phyloP scores from a whole-genome alignment of 306 rosid genomes.

The Vachellia pachyceras region DNA sequence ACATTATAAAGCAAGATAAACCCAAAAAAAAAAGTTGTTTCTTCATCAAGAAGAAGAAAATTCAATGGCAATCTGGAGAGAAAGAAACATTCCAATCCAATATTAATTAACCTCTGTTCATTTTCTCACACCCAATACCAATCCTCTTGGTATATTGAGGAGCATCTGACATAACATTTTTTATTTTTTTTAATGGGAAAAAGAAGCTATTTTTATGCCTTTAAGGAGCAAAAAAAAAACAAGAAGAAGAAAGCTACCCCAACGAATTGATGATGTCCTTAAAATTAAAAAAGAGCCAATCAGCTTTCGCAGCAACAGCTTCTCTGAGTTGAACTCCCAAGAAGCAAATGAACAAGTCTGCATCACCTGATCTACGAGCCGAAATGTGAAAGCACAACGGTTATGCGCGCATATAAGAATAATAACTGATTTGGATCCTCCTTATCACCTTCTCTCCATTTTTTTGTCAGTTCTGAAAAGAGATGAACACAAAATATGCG shows the following conservation, averaged over 20 bases:
- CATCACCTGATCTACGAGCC: constrained; percentile 91
- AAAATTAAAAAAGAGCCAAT: constrained; percentile 63
- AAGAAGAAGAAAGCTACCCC: background rate
- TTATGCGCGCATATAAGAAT: background rate
- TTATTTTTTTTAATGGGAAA: background rate
- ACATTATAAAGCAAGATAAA: background rate
- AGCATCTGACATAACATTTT: background rate
- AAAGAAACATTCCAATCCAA: background rate
- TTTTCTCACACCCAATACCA: background rate
- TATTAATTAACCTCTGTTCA: background rate
- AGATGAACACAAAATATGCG: background rate
- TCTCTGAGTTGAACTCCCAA: constrained; percentile 86
- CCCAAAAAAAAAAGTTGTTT: background rate
- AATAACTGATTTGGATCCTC: background rate
- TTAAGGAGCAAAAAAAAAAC: background rate
- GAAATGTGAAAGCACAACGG: constrained; percentile 19
- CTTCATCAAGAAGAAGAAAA: background rate
- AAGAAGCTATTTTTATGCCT: background rate
- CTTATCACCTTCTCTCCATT: background rate
- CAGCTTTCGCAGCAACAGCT: constrained; percentile 68
- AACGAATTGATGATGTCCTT: constrained; percentile 48
- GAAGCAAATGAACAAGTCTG: constrained; percentile 83
- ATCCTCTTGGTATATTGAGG: background rate
- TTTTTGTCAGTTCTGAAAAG: background rate
- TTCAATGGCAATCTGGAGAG: background rate